Evolutionary conservation across 768 basidiomycete genomes (phyloP).

Genomic region (Boletus sp.): DNA sequence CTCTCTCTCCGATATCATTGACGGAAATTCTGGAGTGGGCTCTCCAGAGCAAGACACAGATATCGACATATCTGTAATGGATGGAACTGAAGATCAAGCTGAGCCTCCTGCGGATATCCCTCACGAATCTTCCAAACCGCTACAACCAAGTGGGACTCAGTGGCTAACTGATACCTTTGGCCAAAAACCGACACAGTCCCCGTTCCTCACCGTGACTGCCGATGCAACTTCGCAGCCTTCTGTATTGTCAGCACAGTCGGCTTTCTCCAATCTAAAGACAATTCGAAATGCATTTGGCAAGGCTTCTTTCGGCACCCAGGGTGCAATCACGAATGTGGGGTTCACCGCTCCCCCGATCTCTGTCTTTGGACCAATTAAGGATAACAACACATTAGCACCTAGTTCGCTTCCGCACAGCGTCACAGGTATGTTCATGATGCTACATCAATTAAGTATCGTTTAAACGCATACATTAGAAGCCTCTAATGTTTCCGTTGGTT

Average conservation of each 20-base stretch:
- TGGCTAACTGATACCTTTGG: slow-evolving; percentile 35
- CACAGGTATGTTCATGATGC: slow-evolving; percentile 13
- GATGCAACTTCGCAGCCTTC: slow-evolving; percentile 15
- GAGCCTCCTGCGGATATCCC: neutral
- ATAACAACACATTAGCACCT: neutral
- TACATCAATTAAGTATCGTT: neutral
- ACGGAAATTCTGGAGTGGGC: slow-evolving; percentile 45
- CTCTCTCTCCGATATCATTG: slow-evolving; percentile 62
- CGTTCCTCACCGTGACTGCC: slow-evolving; percentile 16
- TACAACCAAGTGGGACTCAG: slow-evolving; percentile 32
- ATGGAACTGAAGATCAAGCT: slow-evolving; percentile 21
- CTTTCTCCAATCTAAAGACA: slow-evolving; percentile 35
- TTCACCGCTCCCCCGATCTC: neutral
- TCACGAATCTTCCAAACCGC: slow-evolving; percentile 5
- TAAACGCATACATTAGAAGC: neutral
- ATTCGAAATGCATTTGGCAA: slow-evolving; percentile 36
- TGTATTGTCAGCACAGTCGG: slow-evolving; percentile 21
- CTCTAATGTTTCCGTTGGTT: neutral
- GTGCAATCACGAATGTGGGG: slow-evolving; percentile 1
- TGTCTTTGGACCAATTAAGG: slow-evolving; percentile 8
- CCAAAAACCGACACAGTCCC: slow-evolving; percentile 25
- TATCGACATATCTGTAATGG: slow-evolving; percentile 21
- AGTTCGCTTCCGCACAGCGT: neutral
- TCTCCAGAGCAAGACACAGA: slow-evolving; percentile 28
- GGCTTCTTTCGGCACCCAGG: slow-evolving; percentile 17